phyloP scores from a whole-genome alignment of 2,329 filamentous ascomycete species.

The Aspergillus tanneri region DNA sequence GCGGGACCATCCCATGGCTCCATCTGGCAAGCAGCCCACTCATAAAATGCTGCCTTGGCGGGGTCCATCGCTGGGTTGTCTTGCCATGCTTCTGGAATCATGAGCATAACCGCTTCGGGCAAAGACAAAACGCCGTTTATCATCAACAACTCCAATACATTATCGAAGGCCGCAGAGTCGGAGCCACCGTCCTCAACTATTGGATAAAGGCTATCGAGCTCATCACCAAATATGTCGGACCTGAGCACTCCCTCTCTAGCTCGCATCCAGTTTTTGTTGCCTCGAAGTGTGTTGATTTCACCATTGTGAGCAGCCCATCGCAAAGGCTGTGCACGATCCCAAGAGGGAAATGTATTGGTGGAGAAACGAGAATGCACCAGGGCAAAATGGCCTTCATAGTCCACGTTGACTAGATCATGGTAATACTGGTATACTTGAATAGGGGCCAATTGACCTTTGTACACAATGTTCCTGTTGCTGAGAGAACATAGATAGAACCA shows the following conservation, averaged over 20 bases:
- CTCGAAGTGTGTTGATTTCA: constrained; percentile 95
- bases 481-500: constrained; percentile 99
- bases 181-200: constrained; percentile 96
- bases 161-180: constrained; percentile 95
- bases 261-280: constrained; percentile 99
- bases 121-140: constrained; percentile 95
- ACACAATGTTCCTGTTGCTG: constrained; percentile 97
- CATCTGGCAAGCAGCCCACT: constrained; percentile 98
- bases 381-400: constrained; percentile 96
- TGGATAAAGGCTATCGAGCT: constrained; percentile 85
- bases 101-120: constrained; percentile 95
- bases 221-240: constrained; percentile 87
- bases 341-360: constrained; percentile 96
- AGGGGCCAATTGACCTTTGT: constrained; percentile 94
- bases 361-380: constrained; percentile 96
- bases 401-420: constrained; percentile 92
- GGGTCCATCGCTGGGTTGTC: constrained; percentile 90
- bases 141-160: constrained; percentile 87
- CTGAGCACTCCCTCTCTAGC: constrained; percentile 93
- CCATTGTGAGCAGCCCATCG: constrained; percentile 98
- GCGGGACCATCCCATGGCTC: constrained; percentile 98
- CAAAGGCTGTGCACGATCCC: constrained; percentile 94
- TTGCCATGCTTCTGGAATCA: constrained; percentile 98
- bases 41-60: constrained; percentile 94
- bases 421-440: constrained; percentile 98